Evolutionary conservation across 2,329 filamentous ascomycete species (phyloP), one percentile per base, ranked within the genome.

Genomic region (Zarea fungicola): DNA sequence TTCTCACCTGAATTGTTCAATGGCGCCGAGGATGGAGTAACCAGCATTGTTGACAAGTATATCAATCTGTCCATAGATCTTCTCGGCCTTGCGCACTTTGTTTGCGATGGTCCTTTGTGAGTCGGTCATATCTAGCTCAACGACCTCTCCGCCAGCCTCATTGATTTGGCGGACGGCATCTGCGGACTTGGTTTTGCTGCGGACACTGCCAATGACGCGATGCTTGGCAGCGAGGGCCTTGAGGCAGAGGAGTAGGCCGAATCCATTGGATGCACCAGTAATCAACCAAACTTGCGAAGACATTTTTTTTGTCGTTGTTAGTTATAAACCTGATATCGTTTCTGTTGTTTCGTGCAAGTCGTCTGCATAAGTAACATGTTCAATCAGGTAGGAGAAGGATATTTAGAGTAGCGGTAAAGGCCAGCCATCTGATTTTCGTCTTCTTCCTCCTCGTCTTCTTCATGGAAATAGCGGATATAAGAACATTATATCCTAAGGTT

Each of bases 11-110:
- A 67, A 64, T 1, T 55, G 52, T 56, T 78, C 75, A 1, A 54
- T 2, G 65, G 58, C 1, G 65, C 67, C n/a, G 10, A 69, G 58
- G 7, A 73, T 59, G 11, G 65, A 66, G 45, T 64, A 70, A 3
- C 71, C 77, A 3, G 77, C 75, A 50, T 76, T 75, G 54, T 79
- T 80, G 35, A 79, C 68, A 5, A 80, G 60, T 4, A 77, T 65
- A 37, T 80, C 76, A 32, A 80, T 68, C 2, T 58, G 43, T 52
- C 26, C 66, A 8, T 26, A 22, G 18, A 35, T 5, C 3, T 14
- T 35, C 6, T 44, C 42, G 62, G 25, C 58, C 5, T 56, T 60
- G 6, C 54, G 54, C 11, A 64, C 42, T 28, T 58, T 59, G 34
- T 50, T 39, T 16, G 47, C 50, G 43, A 61, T 42, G 22, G 5